phyloP scores from a whole-genome alignment of 768 basidiomycete species.

The Termitomyces sp. region DNA sequence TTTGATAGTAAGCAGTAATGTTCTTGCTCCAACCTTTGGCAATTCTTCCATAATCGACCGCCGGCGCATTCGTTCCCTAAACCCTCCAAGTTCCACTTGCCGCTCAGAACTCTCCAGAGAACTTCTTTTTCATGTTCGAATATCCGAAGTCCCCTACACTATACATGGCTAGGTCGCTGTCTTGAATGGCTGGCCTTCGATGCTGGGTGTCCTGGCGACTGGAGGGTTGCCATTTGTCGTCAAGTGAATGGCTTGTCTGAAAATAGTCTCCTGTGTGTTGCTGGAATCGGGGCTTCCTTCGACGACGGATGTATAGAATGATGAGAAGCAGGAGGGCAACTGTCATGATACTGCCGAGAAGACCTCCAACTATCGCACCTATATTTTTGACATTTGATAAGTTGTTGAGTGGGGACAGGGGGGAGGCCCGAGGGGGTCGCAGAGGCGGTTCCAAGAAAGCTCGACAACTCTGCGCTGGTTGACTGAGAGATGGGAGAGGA shows the following conservation, averaged over 20 bases:
- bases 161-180: neutral
- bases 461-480: too few relatives aligned
- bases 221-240: neutral
- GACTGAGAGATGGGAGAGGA: too few relatives aligned
- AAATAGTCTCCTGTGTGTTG: neutral
- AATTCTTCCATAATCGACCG: too few relatives aligned
- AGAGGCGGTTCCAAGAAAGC: neutral
- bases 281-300: neutral
- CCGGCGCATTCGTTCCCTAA: too few relatives aligned
- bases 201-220: neutral
- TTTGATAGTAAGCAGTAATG: too few relatives aligned
- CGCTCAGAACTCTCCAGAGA: too few relatives aligned
- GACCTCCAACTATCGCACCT: constrained; percentile 9
- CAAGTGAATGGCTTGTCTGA: neutral
- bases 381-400: neutral
- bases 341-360: too few relatives aligned
- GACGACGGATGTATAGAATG: neutral
- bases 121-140: neutral
- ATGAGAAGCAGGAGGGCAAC: constrained; percentile 4
- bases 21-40: too few relatives aligned
- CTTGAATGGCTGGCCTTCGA: too few relatives aligned
- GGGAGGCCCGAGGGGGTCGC: neutral
- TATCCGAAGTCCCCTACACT: neutral
- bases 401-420: neutral
- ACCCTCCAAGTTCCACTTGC: too few relatives aligned